Percentiles rank a stretch among this genome's conserved stretches.
phyloP scores from a whole-genome alignment of 805 yeast genomes.

The Suhomyces emberorum region DNA sequence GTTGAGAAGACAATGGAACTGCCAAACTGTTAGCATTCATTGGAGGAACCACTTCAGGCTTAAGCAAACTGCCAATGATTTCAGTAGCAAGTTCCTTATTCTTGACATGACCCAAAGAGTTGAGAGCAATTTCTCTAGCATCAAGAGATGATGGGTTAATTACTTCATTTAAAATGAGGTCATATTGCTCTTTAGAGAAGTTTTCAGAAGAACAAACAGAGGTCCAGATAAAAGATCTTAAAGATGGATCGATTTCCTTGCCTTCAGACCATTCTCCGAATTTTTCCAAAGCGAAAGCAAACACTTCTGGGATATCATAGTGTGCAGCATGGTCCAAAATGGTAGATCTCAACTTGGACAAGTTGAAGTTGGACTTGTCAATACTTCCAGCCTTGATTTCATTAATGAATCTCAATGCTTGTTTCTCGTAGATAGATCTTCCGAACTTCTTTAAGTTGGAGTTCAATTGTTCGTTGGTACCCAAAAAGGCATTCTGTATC shows the following conservation, averaged over 20 bases:
- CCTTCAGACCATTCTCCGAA: conserved; percentile 23
- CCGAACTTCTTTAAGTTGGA: conserved; percentile 30
- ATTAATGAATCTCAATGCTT: conserved; percentile 23
- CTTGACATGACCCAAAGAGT: conserved; percentile 49
- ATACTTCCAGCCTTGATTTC: conserved; percentile 17
- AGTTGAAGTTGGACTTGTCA: conserved; percentile 24
- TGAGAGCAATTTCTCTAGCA: conserved; percentile 54
- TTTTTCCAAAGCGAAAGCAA: conserved; percentile 30
- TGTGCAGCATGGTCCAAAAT: conserved; percentile 41
- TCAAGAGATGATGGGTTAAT: conserved; percentile 52
- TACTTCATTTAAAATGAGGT: conserved; percentile 44
- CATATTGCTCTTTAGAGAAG: conserved; percentile 33
- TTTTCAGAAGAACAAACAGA: conserved; percentile 40
- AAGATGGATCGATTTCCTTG: conserved; percentile 39
- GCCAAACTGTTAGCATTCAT: conserved; percentile 61
- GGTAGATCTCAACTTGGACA: conserved; percentile 33
- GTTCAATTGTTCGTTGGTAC: conserved; percentile 17
- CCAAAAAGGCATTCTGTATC: conserved; percentile 32
- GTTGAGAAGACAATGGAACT: conserved; percentile 44
- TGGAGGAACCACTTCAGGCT: conserved; percentile 44
- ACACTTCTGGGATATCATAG: conserved; percentile 35
- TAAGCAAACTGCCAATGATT: conserved; percentile 39
- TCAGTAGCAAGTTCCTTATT: conserved; percentile 34
- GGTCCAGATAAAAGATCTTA: conserved; percentile 41
- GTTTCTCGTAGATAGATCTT: conserved; percentile 27